Conservation (phyloP, 164 flowering plant species). For the Kingdonia uniflora region DNA sequence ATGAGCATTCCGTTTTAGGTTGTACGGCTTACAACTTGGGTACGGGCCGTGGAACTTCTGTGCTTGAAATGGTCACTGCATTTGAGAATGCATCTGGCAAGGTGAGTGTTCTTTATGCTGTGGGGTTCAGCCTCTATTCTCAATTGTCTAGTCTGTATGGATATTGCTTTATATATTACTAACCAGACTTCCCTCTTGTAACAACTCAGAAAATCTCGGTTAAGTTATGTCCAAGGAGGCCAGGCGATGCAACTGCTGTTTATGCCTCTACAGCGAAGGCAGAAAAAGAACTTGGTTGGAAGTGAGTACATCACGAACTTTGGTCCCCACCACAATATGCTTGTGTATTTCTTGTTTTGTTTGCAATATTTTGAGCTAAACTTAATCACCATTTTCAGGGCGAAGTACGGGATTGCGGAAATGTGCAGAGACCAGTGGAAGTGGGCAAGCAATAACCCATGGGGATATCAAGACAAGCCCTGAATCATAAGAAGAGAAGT, state of each 20-base stretch:
- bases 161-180: too few species aligned
- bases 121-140: too few species aligned
- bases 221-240: conserved; percentile 66
- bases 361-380: not conserved
- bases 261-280: conserved; percentile 91
- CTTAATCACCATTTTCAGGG: conserved; percentile 30
- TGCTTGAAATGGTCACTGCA: conserved; percentile 67
- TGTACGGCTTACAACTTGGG: conserved; percentile 74
- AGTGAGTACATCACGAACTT: conserved; percentile 36
- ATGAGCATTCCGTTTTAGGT: conserved; percentile 27
- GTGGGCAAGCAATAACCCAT: conserved; percentile 63
- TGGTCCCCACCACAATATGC: too few species aligned
- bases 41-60: conserved; percentile 65
- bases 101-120: conserved; percentile 22
- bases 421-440: conserved; percentile 89
- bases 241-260: conserved; percentile 92
- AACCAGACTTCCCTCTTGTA: too few species aligned
- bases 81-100: conserved; percentile 78
- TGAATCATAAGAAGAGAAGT: conserved; percentile 10
- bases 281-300: conserved; percentile 80
- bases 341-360: not conserved
- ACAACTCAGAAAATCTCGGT: conserved; percentile 50
- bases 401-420: conserved; percentile 57
- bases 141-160: not conserved
- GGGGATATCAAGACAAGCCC: conserved; percentile 47